Base-by-base conservation (phyloP, 2,329 filamentous ascomycete genomes). In the Helminthosporium solani region DNA sequence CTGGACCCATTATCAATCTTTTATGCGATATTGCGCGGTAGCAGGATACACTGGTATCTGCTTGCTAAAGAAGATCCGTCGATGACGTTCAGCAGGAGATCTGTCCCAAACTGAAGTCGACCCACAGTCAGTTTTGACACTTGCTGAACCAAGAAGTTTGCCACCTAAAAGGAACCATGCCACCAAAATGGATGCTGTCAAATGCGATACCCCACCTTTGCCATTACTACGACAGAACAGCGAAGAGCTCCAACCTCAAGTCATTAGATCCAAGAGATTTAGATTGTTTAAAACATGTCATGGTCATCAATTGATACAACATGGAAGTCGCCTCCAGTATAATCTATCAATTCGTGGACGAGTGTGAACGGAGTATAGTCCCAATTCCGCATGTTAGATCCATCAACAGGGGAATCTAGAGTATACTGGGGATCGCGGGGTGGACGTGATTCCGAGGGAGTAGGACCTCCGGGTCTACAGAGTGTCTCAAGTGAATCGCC, bases 401-500 rank as follows among this genome's bases (percentile, higher is more conserved):
- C 41, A 45, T 28, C 15, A 36, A 47, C 47, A 42, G 52, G 53
- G 52, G 47, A 52, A 21, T 46, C 38, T 45, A 36, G 38, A 30
- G 38, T 47, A 52, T 44, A 42, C 44, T 54, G 57, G 52, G 54
- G 46, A 59, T 61, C 56, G 58, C 58, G 60, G 63, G 61, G 61
- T 63, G 63, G 20, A 30, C 23, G 33, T 21, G 41, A 45, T 48
- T 42, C 49, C 47, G 56, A 50, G 43, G 44, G 41, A 46, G 49
- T 39, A 53, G 43, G 33, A 37, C 28, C 50, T 55, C 57, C 54
- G 58, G 50, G 41, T 37, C 42, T 42, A 43, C 55, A 58, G 44
- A 43, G 44, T 47, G 56, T 63, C 55, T 61, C 60, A 60, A 58
- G 54, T 64, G 61, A 40, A 61, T 36, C 48, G 53, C 64, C 56